Evolutionary conservation across 345 rosid species (phyloP).

Genomic region (Salix purpurea): DNA sequence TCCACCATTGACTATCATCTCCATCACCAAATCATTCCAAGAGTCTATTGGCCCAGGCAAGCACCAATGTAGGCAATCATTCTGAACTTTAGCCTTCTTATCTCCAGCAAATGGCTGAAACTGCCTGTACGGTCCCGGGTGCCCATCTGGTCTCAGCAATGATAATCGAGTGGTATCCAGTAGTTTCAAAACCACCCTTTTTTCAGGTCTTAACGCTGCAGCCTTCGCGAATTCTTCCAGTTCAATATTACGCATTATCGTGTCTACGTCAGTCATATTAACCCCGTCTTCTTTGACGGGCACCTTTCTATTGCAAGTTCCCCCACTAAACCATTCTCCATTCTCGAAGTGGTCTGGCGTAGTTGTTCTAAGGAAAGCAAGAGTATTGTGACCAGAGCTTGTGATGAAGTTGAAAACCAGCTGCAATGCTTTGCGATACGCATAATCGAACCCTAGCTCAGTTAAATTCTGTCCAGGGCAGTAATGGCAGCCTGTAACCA

Average conservation of each 20-base stretch:
- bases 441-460: conserved; percentile 33
- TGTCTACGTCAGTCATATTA: conserved; percentile 15
- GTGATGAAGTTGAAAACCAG: conserved; percentile 23
- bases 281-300: conserved; percentile 27
- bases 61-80: conserved; percentile 44
- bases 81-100: conserved; percentile 21
- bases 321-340: conserved; percentile 44
- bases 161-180: conserved; percentile 30
- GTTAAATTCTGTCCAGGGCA: conserved; percentile 27
- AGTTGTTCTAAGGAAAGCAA: conserved; percentile 35
- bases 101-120: conserved; percentile 23
- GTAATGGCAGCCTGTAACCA: conserved; percentile 31
- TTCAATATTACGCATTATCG: conserved; percentile 27
- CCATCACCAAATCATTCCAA: conserved; percentile 41
- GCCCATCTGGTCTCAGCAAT: conserved; percentile 34
- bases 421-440: conserved; percentile 32
- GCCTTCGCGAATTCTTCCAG: conserved; percentile 39
- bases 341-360: conserved; percentile 53
- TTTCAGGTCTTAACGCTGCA: conserved; percentile 8
- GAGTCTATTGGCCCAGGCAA: conserved; percentile 45
- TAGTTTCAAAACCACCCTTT: conserved; percentile 21
- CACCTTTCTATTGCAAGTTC: conserved; percentile 36
- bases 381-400: conserved; percentile 21
- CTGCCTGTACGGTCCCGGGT: conserved; percentile 29
- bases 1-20: conserved; percentile 14